Percentiles rank a stretch among this genome's conserved stretches.
These are phyloP conservation scores for Camelina neglecta DNA, from an alignment of 345 rosid species.

Conservation along the genomic window DNA sequence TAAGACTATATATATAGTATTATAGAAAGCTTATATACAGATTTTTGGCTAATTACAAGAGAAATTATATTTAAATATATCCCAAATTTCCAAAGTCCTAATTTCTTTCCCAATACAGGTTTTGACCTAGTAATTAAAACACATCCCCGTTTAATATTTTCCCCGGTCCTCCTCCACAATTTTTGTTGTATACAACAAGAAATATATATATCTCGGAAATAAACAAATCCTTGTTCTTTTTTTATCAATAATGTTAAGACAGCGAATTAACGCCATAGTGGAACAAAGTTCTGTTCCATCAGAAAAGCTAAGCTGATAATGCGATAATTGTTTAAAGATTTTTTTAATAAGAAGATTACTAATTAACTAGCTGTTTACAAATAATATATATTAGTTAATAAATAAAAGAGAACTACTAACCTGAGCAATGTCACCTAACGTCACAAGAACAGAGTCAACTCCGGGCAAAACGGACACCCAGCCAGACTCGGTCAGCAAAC, in stretches of 20 bases:
- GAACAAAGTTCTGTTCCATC: slow-evolving; percentile 1
- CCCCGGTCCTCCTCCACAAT: background rate
- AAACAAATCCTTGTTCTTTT: background rate
- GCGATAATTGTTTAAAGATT: background rate
- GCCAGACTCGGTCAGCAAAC: slow-evolving; percentile 62
- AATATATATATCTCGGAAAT: slow-evolving; percentile 23
- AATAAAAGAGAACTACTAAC: slow-evolving; percentile 46
- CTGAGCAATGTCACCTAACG: slow-evolving; percentile 78
- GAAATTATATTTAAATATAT: background rate
- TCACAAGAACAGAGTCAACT: slow-evolving; percentile 68
- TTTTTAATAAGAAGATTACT: background rate
- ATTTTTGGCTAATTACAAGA: background rate
- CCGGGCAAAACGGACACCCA: slow-evolving; percentile 58
- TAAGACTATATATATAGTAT: background rate
- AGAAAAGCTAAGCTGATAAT: slow-evolving; percentile 10
- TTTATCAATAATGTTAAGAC: slow-evolving; percentile 16
- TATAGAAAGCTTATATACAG: background rate
- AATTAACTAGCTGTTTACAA: background rate
- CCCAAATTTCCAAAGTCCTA: background rate
- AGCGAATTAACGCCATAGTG: slow-evolving; percentile 6
- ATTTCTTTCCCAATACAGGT: slow-evolving; percentile 22
- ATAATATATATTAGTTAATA: background rate
- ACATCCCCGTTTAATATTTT: background rate
- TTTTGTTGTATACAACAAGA: slow-evolving; percentile 23
- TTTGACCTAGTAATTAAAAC: background rate